phyloP scores from a whole-genome alignment of 202 grass and related monocot species.

The Cymbopogon flexuosus region DNA sequence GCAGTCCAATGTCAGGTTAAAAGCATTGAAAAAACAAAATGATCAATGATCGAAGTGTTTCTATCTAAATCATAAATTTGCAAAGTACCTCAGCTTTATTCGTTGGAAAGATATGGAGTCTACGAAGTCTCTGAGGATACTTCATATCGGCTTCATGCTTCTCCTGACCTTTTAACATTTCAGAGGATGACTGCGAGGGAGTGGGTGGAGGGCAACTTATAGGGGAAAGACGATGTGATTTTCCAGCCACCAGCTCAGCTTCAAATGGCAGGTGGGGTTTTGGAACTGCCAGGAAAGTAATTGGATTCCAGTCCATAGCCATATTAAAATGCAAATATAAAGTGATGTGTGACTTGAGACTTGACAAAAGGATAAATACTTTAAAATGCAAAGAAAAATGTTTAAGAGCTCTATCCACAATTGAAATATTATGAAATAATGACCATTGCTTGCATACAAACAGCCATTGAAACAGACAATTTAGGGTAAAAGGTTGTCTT shows the following conservation, averaged over 20 bases:
- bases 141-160: conserved; percentile 76
- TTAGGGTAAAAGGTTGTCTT: neutral
- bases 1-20: neutral
- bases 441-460: neutral
- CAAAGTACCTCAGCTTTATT: conserved; percentile 80
- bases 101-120: conserved; percentile 84
- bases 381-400: neutral
- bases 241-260: conserved; percentile 86
- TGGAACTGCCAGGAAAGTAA: conserved; percentile 59
- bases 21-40: neutral
- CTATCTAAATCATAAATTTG: conserved; percentile 24
- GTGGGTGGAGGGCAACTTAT: conserved; percentile 58
- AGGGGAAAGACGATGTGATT: conserved; percentile 64
- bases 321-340: conserved; percentile 11
- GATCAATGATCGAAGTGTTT: conserved; percentile 9
- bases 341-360: neutral
- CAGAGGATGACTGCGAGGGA: conserved; percentile 43
- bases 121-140: conserved; percentile 81
- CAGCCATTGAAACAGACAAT: neutral
- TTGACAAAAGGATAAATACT: conserved; percentile 3
- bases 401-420: neutral
- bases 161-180: conserved; percentile 71
- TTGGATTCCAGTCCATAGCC: conserved; percentile 12
- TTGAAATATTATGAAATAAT: neutral
- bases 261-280: conserved; percentile 86